Conservation (phyloP, 805 yeast species). For the Candida mattraensis region DNA sequence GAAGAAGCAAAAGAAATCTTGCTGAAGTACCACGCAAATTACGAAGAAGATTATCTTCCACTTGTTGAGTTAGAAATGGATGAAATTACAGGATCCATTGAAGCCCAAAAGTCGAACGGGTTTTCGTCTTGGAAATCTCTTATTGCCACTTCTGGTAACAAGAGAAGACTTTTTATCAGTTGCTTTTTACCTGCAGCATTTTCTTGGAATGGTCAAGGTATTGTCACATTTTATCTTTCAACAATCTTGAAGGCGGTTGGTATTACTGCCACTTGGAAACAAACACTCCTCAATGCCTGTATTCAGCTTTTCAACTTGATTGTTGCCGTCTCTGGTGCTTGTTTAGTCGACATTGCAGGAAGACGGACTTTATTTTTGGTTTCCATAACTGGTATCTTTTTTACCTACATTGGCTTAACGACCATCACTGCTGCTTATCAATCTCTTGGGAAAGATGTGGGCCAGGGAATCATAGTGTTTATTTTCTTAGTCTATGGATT, state of each 20-base stretch:
- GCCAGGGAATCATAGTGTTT: constrained; percentile 18
- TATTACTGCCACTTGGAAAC: constrained; percentile 42
- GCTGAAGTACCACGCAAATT: constrained; percentile 20
- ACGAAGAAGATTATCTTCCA: constrained; percentile 28
- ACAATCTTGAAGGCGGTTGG: constrained; percentile 53
- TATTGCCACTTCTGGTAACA: constrained; percentile 31
- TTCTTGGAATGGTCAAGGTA: constrained; percentile 45
- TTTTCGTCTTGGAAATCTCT: constrained; percentile 37
- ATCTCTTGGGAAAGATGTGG: constrained; percentile 4
- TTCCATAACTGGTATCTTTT: constrained; percentile 37
- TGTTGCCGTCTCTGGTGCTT: constrained; percentile 30
- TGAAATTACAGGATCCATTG: constrained; percentile 38
- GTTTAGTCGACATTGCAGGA: constrained; percentile 29
- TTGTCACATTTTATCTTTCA: constrained; percentile 43
- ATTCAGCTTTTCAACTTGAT: constrained; percentile 47
- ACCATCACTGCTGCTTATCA: constrained; percentile 39
- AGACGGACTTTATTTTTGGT: constrained; percentile 39
- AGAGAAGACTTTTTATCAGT: constrained; percentile 37
- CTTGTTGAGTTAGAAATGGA: constrained; percentile 35
- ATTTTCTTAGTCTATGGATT: constrained; percentile 32
- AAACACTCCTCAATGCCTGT: constrained; percentile 50
- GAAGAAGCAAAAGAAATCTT: constrained; percentile 36
- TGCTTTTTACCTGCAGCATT: constrained; percentile 31
- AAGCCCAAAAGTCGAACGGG: constrained; percentile 26
- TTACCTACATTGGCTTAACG: constrained; percentile 44